Evolutionary conservation across 2,329 filamentous ascomycete species (phyloP).

Genomic region (Calonectria multiphialidica): DNA sequence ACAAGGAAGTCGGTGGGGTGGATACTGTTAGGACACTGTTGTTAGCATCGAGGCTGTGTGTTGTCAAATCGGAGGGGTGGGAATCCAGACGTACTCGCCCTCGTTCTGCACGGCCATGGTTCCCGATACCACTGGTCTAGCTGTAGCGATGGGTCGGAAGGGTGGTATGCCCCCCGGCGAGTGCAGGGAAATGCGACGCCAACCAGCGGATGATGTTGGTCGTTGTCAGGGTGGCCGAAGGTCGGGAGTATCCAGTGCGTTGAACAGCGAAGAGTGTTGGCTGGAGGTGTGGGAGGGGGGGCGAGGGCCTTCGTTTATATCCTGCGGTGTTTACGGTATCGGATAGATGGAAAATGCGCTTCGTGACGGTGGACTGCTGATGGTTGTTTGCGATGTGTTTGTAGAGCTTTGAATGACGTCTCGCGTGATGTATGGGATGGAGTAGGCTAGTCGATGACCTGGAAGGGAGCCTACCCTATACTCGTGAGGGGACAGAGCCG

Average conservation of each 20-base stretch:
- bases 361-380: conserved; percentile 11
- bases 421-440: conserved; percentile 33
- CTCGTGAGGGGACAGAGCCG: background rate
- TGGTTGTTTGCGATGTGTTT: conserved; percentile 28
- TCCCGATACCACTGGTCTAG: conserved; percentile 25
- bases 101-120: conserved; percentile 68
- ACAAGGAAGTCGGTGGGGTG: conserved; percentile 76
- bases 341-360: background rate
- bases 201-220: conserved; percentile 19
- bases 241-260: conserved; percentile 8
- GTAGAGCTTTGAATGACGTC: conserved; percentile 42
- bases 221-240: conserved; percentile 14
- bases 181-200: conserved; percentile 16
- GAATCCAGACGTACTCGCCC: conserved; percentile 57
- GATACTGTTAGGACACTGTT: conserved; percentile 58
- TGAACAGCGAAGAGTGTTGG: background rate
- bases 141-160: conserved; percentile 31
- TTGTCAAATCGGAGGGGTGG: background rate
- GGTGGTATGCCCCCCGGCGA: conserved; percentile 22
- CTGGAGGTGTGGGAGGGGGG: background rate
- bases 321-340: background rate
- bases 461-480: conserved; percentile 9
- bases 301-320: background rate
- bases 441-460: conserved; percentile 32
- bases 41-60: conserved; percentile 12